Percentiles rank a stretch among this genome's conserved stretches.
Evolutionary conservation across 768 basidiomycete species (phyloP).

Genomic region (Lentinula detonsa): DNA sequence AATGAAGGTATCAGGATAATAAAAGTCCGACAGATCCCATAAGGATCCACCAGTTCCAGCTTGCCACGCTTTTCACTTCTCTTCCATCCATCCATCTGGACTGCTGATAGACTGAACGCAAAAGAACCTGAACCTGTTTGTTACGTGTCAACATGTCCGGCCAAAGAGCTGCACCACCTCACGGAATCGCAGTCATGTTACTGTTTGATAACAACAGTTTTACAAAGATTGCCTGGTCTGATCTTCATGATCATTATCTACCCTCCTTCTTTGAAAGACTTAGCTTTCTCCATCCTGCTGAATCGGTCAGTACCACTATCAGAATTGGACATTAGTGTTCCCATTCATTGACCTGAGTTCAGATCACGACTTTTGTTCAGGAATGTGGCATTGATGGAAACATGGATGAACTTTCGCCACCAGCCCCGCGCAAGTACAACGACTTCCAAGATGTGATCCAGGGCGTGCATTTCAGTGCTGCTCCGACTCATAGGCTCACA

Average conservation of each 20-base stretch:
- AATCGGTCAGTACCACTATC: neutral
- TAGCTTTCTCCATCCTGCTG: neutral
- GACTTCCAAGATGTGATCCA: neutral
- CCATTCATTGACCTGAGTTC: neutral
- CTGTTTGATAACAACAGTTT: constrained; percentile 3
- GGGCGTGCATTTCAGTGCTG: neutral
- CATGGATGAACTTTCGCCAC: neutral
- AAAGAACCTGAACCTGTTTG: neutral
- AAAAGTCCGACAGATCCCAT: constrained; percentile 6
- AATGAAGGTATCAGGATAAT: neutral
- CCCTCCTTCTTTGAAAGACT: neutral
- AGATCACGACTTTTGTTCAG: constrained; percentile 2
- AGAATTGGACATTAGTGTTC: neutral
- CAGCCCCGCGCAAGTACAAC: neutral
- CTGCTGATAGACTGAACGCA: neutral
- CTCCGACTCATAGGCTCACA: neutral
- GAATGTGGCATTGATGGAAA: neutral
- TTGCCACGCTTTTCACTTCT: constrained; percentile 1
- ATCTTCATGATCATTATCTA: constrained; percentile 5
- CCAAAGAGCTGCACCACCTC: neutral
- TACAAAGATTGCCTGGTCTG: neutral
- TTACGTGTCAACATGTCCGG: neutral
- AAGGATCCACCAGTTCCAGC: constrained; percentile 2
- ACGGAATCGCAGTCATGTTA: neutral
- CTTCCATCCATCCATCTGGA: neutral